Conservation (phyloP, 208 protist species). For the Trypanosoma vivax region DNA sequence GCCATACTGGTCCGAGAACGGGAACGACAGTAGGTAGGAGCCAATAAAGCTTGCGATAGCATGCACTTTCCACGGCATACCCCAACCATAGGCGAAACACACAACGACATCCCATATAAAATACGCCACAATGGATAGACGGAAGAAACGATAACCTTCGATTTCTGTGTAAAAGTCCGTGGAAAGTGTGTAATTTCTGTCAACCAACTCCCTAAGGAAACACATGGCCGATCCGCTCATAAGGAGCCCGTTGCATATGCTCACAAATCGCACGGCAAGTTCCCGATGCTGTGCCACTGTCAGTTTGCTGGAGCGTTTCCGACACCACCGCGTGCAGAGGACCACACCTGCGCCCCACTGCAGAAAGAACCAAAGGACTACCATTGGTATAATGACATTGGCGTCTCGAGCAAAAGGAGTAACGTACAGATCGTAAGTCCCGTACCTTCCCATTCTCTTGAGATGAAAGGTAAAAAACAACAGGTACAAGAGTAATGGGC, state of each 20-base stretch:
- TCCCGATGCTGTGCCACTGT: slow-evolving; percentile 32
- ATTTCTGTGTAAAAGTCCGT: slow-evolving; percentile 45
- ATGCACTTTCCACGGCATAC: slow-evolving; percentile 66
- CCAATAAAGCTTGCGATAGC: slow-evolving; percentile 62
- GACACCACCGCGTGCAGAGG: slow-evolving; percentile 23
- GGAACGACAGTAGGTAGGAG: slow-evolving; percentile 62
- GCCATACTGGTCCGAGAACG: slow-evolving; percentile 62
- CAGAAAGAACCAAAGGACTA: slow-evolving; percentile 50
- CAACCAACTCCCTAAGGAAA: slow-evolving; percentile 41
- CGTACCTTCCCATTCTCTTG: slow-evolving; percentile 25
- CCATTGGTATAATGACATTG: slow-evolving; percentile 39
- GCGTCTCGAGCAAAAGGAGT: slow-evolving; percentile 46
- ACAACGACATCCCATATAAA: slow-evolving; percentile 79
- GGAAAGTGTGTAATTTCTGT: slow-evolving; percentile 21
- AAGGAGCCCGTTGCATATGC: slow-evolving; percentile 57
- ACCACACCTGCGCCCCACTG: slow-evolving; percentile 35
- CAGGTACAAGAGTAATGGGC: no score
- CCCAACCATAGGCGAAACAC: slow-evolving; percentile 71
- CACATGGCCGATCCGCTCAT: slow-evolving; percentile 55
- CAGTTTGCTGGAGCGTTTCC: slow-evolving; percentile 30
- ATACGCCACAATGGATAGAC: slow-evolving; percentile 61
- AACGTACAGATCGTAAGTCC: slow-evolving; percentile 63
- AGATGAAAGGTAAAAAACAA: background rate
- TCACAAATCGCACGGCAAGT: slow-evolving; percentile 57
- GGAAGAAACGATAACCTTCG: slow-evolving; percentile 57